phyloP scores from a whole-genome alignment of 1,284 basidiomycete species.

The Trichosporon asahii region DNA sequence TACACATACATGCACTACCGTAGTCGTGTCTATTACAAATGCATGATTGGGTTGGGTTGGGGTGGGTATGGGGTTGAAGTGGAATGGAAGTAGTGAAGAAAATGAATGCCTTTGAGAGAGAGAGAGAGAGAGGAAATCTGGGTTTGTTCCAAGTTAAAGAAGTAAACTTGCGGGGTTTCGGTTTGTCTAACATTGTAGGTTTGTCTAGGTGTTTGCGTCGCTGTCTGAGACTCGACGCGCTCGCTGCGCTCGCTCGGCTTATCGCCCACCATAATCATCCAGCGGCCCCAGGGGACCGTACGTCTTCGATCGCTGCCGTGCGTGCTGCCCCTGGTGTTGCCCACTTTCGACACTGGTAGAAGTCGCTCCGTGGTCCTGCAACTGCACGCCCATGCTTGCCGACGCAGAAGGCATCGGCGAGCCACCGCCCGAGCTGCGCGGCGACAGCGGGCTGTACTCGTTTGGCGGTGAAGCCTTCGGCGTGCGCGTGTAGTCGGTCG shows the following conservation, averaged over 20 bases:
- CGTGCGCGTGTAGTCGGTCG: not conserved
- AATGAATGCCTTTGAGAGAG: slow-evolving; percentile 6
- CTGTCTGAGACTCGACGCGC: not conserved
- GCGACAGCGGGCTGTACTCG: slow-evolving; percentile 2
- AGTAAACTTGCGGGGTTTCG: not conserved
- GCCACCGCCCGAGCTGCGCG: slow-evolving; percentile 5
- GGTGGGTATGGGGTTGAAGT: not conserved
- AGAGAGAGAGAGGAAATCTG: not conserved
- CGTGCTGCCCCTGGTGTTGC: slow-evolving; percentile 16
- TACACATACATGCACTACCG: slow-evolving; percentile 21
- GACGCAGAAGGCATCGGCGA: not conserved
- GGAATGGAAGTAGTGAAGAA: not conserved
- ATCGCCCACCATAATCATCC: not conserved
- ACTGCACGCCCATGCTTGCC: slow-evolving; percentile 4
- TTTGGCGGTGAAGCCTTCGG: slow-evolving; percentile 7
- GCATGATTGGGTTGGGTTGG: slow-evolving; percentile 2
- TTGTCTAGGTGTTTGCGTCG: not conserved
- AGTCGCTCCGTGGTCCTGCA: slow-evolving; percentile 9
- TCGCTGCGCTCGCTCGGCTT: not conserved
- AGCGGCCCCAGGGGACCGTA: slow-evolving; percentile 11
- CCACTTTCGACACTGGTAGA: slow-evolving; percentile 11
- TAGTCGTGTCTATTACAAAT: slow-evolving; percentile 11
- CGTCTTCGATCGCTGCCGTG: slow-evolving; percentile 15
- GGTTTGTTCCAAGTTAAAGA: not conserved
- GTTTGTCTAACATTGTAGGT: not conserved